These are phyloP conservation scores for Hypoxylon sp. DNA, from an alignment of 2,329 filamentous ascomycete species.

Conservation along the genomic window DNA sequence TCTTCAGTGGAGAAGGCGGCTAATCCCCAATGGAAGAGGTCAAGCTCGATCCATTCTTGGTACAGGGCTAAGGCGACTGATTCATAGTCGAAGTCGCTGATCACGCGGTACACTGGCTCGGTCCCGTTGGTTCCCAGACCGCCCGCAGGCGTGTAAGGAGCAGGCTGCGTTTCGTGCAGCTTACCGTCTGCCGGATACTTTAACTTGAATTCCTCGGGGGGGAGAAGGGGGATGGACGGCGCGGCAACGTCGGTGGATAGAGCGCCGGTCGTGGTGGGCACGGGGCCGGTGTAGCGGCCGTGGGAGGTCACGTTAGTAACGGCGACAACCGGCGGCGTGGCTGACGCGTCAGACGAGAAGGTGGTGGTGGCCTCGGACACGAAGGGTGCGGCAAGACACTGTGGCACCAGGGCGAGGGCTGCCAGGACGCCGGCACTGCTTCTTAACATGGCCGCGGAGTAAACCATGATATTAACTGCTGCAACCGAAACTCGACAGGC, in stretches of 20 bases:
- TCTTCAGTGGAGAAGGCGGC: slow-evolving; percentile 75
- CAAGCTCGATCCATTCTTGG: slow-evolving; percentile 87
- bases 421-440: slow-evolving; percentile 36
- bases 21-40: slow-evolving; percentile 83
- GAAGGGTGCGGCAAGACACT: slow-evolving; percentile 50
- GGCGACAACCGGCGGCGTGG: slow-evolving; percentile 48
- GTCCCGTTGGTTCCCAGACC: slow-evolving; percentile 84
- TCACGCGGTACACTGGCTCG: slow-evolving; percentile 78
- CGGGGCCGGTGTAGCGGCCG: slow-evolving; percentile 73
- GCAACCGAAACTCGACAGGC: not conserved
- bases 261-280: slow-evolving; percentile 76
- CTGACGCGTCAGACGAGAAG: slow-evolving; percentile 46
- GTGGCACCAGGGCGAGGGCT: slow-evolving; percentile 34
- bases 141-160: slow-evolving; percentile 77
- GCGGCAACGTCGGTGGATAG: slow-evolving; percentile 68
- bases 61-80: slow-evolving; percentile 80
- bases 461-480: slow-evolving; percentile 31
- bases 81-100: slow-evolving; percentile 86
- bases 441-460: slow-evolving; percentile 16
- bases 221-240: slow-evolving; percentile 67
- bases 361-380: slow-evolving; percentile 54
- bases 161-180: slow-evolving; percentile 74
- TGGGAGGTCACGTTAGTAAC: slow-evolving; percentile 73
- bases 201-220: slow-evolving; percentile 70
- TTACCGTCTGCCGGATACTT: slow-evolving; percentile 78